phyloP scores from a whole-genome alignment of 257 asterid species.

The Rauvolfia tetraphylla region DNA sequence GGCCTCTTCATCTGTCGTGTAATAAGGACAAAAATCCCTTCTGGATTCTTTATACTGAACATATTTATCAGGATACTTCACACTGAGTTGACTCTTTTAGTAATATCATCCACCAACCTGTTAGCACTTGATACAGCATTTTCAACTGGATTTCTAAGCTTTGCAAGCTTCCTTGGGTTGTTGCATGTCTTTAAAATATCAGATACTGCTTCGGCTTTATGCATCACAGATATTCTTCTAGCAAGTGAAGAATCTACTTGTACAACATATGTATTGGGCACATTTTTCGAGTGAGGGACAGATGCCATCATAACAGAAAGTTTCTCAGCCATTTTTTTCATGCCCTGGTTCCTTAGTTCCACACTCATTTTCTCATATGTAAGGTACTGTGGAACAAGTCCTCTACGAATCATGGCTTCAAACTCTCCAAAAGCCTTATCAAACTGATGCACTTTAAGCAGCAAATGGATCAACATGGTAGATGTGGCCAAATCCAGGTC shows the following conservation, averaged over 20 bases:
- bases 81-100: background rate
- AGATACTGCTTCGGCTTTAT: slow-evolving; percentile 69
- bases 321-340: slow-evolving; percentile 42
- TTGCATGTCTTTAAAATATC: slow-evolving; percentile 54
- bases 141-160: slow-evolving; percentile 34
- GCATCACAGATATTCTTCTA: slow-evolving; percentile 43
- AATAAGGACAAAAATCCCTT: background rate
- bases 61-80: slow-evolving; percentile 3
- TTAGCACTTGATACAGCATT: slow-evolving; percentile 27
- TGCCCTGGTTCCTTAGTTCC: slow-evolving; percentile 56
- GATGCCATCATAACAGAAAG: slow-evolving; percentile 58
- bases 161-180: slow-evolving; percentile 48
- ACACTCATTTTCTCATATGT: slow-evolving; percentile 54
- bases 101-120: slow-evolving; percentile 8
- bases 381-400: slow-evolving; percentile 77
- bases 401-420: slow-evolving; percentile 74
- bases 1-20: background rate
- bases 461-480: slow-evolving; percentile 72
- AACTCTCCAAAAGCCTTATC: slow-evolving; percentile 64
- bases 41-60: background rate
- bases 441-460: slow-evolving; percentile 44
- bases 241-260: slow-evolving; percentile 32
- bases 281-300: slow-evolving; percentile 62
- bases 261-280: slow-evolving; percentile 61
- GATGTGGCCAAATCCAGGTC: slow-evolving; percentile 78